Base-by-base conservation (phyloP, 176 grass and related monocot species). In the Paspalum vaginatum region DNA sequence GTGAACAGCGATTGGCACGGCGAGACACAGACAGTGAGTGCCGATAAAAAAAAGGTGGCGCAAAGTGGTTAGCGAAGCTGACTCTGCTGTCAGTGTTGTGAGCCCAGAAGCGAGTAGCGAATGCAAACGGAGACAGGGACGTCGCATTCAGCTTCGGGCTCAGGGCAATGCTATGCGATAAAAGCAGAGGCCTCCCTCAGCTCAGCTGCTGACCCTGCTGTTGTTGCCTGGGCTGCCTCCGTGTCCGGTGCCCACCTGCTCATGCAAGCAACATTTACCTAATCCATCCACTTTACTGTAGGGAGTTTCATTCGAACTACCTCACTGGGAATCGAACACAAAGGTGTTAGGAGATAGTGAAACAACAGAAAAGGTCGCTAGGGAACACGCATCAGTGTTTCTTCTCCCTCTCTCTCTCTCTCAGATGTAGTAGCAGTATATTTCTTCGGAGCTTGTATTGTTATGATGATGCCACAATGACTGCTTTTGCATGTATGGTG, bases 71-170 rank as follows among this genome's bases (percentile, higher is more conserved):
- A 80, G 70, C 47, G 17, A 70, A 75, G 38, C 76, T 80, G 74
- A 48, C 65, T 22, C 65, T 82, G 40, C 20, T 88, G 81, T 84
- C 87, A 80, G 47, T 76, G 14, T 80, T 70, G 61, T 6, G 45
- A 8, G 46, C 25, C 39, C 56, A 25, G 11, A 54, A 74, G 48
- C 38, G 5, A 62, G 6, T 40, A 41, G 11, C 61, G 54, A 76
- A 55, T 55, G 62, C 50, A 46, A 65, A 61, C 13, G 41, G 18
- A 65, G 37, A 32, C 18, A 68, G 61, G 44, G 40, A 22, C 43
- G 68, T 81, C 62, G 67, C 45, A 22, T 61, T 75, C 59, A 43
- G 55, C 68, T 42, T 73, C 61, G 65, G 60, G 59, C n/a, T 24
- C 61, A 55, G 62, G 40, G 54, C 16, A 74, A 67, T 46, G 80